Percentiles rank a stretch among this genome's conserved stretches.
These are phyloP conservation scores for Rhodotorula sp. DNA, from an alignment of 1,284 basidiomycete species.

Conservation along the genomic window DNA sequence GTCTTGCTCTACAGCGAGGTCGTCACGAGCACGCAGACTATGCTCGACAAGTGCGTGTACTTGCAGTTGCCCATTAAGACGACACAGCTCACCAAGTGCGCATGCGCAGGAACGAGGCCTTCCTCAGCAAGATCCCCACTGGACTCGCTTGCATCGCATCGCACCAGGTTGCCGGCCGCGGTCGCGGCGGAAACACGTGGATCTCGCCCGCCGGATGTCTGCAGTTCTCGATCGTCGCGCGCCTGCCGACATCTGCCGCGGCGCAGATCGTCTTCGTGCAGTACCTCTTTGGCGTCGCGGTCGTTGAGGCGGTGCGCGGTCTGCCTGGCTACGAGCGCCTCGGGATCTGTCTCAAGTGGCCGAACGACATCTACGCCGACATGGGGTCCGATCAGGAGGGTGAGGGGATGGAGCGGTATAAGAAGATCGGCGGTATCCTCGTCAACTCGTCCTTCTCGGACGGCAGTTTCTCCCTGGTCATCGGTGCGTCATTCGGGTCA, in stretches of 20 bases:
- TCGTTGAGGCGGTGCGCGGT: conserved; percentile 74
- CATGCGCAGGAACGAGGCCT: conserved; percentile 67
- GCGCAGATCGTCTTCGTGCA: conserved; percentile 88
- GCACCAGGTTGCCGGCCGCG: conserved; percentile 83
- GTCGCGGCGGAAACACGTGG: conserved; percentile 88
- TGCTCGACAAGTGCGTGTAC: conserved; percentile 74
- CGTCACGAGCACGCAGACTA: conserved; percentile 91
- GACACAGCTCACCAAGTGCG: conserved; percentile 8
- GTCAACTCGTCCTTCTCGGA: conserved; percentile 82
- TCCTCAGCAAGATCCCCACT: conserved; percentile 69
- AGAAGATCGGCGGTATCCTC: conserved; percentile 86
- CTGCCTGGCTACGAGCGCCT: conserved; percentile 51
- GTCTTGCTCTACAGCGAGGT: conserved; percentile 81
- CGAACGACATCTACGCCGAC: conserved; percentile 89
- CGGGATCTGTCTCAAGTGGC: conserved; percentile 87
- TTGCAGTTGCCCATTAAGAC: background rate
- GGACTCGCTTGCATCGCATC: conserved; percentile 82
- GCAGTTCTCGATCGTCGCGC: conserved; percentile 78
- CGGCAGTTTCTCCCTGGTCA: conserved; percentile 71
- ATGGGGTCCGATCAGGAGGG: conserved; percentile 52
- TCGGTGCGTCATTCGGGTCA: no score
- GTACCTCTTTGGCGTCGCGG: conserved; percentile 85
- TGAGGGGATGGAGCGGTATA: conserved; percentile 53
- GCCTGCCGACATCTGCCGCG: conserved; percentile 61
- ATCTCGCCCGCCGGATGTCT: conserved; percentile 88